Evolutionary conservation across 768 basidiomycete species (phyloP), one percentile per base, ranked within the genome.

Genomic region (Xerocomus brunneocitrinus): DNA sequence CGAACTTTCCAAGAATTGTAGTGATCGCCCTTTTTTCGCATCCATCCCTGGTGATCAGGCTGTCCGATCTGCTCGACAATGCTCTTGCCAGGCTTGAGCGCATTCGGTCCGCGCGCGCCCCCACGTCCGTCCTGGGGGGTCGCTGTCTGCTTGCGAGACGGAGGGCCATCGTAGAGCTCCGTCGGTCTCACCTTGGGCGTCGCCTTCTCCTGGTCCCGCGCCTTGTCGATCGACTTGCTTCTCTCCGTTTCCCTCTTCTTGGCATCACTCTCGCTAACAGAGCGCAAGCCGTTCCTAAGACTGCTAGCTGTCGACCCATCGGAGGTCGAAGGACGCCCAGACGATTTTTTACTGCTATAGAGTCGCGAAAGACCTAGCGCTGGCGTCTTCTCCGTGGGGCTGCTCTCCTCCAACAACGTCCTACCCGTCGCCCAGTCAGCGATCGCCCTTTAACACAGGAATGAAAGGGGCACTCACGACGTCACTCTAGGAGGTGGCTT

Each of bases 1-100:
- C 95, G 76, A 56, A 77, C 63, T 74, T 97, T 98, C 97, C 97
- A 99, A 19, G 79, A 76, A 61, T 91, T 94, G 69, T 97, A 98
- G 58, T 86, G 76, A 44, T 97, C 97, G 1, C 91, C 91, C 74
- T 85, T 91, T 80, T 98, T 99, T 65, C 89, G 81, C 87, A 99
- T 87, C 87, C 91, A 98, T 7, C 97, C 97, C 31, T 79, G 76
- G 67, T 90, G 84, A 71, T 99, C 97, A 14, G 92, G 83, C 25
- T 80, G 80, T 4, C 95, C 97, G 56, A 99, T 93, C 71, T 95
- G 91, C 51, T 91, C 84, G 50, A 97, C 68, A 46, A 97, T 88
- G 54, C 83, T 91, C 67, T 77, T 75, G 0, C 89, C 89, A 30
- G 75, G 76, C 62, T 78, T 79, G 56, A 84, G 66, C 3, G 74